A percentile compares a stretch with the other conserved stretches of the same genome.
Conservation (phyloP, 768 basidiomycete genomes). For the Termitomyces sp. region DNA sequence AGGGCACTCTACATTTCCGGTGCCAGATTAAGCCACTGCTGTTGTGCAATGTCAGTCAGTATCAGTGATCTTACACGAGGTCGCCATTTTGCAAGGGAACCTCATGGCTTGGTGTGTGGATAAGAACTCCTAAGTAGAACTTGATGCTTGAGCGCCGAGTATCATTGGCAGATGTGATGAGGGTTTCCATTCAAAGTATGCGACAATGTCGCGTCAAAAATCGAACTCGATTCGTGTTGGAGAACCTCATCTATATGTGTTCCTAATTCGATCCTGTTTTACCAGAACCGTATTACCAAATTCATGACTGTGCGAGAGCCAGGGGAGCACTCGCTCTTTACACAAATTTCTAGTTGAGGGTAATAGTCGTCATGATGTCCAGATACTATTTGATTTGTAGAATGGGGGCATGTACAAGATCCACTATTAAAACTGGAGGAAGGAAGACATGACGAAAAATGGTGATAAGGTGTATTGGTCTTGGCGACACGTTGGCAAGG, state of each 20-base stretch:
- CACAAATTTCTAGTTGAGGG: not conserved
- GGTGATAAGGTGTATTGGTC: not conserved
- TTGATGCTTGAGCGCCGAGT: too few relatives aligned
- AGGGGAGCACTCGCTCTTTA: not conserved
- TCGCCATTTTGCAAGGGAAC: too few relatives aligned
- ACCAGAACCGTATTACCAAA: not conserved
- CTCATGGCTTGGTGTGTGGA: not conserved
- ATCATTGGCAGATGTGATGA: not conserved
- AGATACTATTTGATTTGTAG: not conserved
- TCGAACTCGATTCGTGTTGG: too few relatives aligned
- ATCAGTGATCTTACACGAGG: not conserved
- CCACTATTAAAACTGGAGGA: not conserved
- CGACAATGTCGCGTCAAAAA: too few relatives aligned
- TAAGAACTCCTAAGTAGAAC: too few relatives aligned
- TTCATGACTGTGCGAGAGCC: not conserved
- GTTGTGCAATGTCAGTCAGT: not conserved
- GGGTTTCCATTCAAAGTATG: not conserved
- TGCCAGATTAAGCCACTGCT: too few relatives aligned
- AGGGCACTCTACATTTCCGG: not conserved
- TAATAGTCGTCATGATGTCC: not conserved
- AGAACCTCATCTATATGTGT: too few relatives aligned
- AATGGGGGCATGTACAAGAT: not conserved
- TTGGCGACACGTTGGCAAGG: not conserved
- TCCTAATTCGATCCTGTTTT: too few relatives aligned
- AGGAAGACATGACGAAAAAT: not conserved